phyloP scores from a whole-genome alignment of 352 stramenopile species.

The Pythium monospermum region DNA sequence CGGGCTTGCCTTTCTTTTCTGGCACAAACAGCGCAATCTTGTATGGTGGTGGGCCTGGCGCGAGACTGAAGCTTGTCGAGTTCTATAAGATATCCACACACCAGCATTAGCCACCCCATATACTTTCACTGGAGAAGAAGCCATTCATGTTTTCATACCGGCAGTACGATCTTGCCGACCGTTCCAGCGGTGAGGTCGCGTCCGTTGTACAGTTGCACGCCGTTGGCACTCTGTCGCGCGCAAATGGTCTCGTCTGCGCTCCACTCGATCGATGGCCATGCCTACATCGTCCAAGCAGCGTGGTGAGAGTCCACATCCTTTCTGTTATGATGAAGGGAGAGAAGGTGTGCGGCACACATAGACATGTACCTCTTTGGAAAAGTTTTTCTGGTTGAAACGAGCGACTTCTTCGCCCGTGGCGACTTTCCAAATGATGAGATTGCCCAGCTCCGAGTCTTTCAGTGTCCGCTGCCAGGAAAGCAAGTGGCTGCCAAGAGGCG shows the following conservation, averaged over 20 bases:
- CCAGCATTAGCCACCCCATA: neutral
- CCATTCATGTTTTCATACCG: conserved; percentile 30
- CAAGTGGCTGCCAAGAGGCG: conserved; percentile 73
- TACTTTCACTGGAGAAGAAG: too few species aligned
- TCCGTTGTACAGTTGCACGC: conserved; percentile 76
- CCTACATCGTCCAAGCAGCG: too few species aligned
- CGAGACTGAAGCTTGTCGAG: conserved; percentile 80
- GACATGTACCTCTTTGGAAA: conserved; percentile 64
- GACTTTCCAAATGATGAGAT: conserved; percentile 82
- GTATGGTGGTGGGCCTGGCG: conserved; percentile 68
- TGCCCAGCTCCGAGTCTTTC: conserved; percentile 65
- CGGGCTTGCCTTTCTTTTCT: conserved; percentile 88
- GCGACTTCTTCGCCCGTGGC: conserved; percentile 47
- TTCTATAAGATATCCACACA: conserved; percentile 32
- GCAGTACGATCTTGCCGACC: conserved; percentile 69
- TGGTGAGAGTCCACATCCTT: neutral
- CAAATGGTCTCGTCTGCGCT: conserved; percentile 86
- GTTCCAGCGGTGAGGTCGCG: conserved; percentile 43
- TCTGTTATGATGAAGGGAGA: neutral
- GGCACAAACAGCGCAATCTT: conserved; percentile 84
- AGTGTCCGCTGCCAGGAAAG: conserved; percentile 86
- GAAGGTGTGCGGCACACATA: neutral
- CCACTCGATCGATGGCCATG: conserved; percentile 90
- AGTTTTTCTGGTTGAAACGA: conserved; percentile 85
- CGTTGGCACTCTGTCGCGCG: conserved; percentile 66